Conservation (phyloP, 208 protist species). For the Novymonas esmeraldas region DNA sequence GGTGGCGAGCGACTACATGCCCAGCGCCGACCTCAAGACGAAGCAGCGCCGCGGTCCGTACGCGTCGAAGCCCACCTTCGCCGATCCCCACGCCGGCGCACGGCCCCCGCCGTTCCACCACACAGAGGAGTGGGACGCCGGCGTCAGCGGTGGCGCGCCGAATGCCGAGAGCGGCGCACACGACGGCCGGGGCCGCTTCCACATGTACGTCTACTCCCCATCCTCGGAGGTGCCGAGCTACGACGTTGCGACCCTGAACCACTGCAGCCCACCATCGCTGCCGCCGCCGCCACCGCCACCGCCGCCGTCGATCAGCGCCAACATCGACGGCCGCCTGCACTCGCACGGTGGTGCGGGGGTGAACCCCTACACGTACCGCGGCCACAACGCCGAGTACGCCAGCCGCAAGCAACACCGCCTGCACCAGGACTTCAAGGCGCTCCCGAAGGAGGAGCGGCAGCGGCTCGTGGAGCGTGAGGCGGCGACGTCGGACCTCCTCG, state of each 20-base stretch:
- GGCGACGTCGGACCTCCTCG: slow-evolving; percentile 49
- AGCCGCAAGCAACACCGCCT: slow-evolving; percentile 36
- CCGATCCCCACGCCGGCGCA: background rate
- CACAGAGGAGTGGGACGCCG: slow-evolving; percentile 12
- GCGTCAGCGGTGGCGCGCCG: background rate
- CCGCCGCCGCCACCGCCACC: slow-evolving; percentile 9
- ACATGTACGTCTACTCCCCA: slow-evolving; percentile 6
- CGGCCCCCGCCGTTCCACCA: background rate
- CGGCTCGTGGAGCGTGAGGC: slow-evolving; percentile 46
- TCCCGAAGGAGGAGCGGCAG: slow-evolving; percentile 60
- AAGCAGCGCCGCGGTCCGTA: slow-evolving; percentile 5
- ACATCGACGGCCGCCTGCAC: slow-evolving; percentile 7
- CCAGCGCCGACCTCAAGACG: background rate
- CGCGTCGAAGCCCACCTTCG: slow-evolving; percentile 10
- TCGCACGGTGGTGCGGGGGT: background rate
- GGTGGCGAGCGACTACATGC: slow-evolving; percentile 27
- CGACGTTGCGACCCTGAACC: slow-evolving; percentile 5
- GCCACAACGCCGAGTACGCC: slow-evolving; percentile 29
- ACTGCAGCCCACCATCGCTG: slow-evolving; percentile 4
- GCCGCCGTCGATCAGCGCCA: background rate
- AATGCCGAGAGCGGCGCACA: background rate
- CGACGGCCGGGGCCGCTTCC: background rate
- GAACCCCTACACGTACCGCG: slow-evolving; percentile 43
- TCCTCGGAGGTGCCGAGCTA: slow-evolving; percentile 14
- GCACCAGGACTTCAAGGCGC: slow-evolving; percentile 74